A percentile compares a stretch with the other conserved stretches of the same genome.
Conservation (phyloP, 2,329 filamentous ascomycete species). For the Pseudogymnoascus sp. region DNA sequence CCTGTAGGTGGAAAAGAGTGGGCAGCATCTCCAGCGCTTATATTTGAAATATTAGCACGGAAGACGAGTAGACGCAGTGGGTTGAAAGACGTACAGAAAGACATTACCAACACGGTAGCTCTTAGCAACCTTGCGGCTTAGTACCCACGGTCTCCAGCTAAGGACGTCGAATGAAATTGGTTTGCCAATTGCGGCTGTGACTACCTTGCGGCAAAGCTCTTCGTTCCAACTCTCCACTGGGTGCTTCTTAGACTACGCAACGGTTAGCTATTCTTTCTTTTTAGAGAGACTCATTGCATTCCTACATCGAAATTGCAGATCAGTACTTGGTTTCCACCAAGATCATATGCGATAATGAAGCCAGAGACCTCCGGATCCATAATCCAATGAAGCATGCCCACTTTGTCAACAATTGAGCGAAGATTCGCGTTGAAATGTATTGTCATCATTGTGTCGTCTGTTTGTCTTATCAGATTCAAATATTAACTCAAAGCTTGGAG, state of each 20-base stretch:
- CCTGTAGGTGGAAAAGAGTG: slow-evolving; percentile 18
- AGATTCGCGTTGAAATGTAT: slow-evolving; percentile 39
- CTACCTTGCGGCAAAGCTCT: slow-evolving; percentile 27
- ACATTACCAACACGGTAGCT: slow-evolving; percentile 31
- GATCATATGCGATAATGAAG: slow-evolving; percentile 38
- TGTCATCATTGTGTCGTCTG: slow-evolving; percentile 41
- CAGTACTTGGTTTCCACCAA: slow-evolving; percentile 35
- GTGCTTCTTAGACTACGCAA: slow-evolving; percentile 26
- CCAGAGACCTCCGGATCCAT: slow-evolving; percentile 37
- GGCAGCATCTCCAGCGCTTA: slow-evolving; percentile 19
- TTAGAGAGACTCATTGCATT: not conserved
- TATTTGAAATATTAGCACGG: not conserved
- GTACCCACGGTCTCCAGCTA: slow-evolving; percentile 35
- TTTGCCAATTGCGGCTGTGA: slow-evolving; percentile 29
- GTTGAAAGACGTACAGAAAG: slow-evolving; percentile 29
- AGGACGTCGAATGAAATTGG: slow-evolving; percentile 33
- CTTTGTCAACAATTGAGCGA: slow-evolving; percentile 31
- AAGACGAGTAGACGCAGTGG: not conserved
- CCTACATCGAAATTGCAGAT: slow-evolving; percentile 39
- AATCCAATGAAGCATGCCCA: slow-evolving; percentile 40
- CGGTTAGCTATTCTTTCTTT: not conserved
- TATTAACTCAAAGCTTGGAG: too few relatives aligned
- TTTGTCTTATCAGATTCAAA: not conserved
- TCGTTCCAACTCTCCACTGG: slow-evolving; percentile 33
- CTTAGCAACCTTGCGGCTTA: slow-evolving; percentile 36